Percentiles rank a stretch among this genome's conserved stretches.
Conservation (phyloP, 2,329 filamentous ascomycete species). For the Trichoderma asperellum region DNA sequence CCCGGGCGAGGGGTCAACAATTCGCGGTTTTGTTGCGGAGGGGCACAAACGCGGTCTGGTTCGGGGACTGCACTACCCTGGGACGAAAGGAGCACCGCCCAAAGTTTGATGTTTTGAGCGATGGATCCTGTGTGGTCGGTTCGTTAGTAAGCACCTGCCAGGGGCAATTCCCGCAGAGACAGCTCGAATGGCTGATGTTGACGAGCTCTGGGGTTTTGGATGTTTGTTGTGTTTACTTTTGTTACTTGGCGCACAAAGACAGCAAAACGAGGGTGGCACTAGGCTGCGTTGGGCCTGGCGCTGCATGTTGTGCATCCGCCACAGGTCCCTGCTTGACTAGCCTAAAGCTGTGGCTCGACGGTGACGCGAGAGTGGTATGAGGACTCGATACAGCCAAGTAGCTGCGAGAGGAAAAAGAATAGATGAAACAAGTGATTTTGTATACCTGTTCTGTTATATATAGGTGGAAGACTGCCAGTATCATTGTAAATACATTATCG, state of each 20-base stretch:
- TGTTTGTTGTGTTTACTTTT: slow-evolving; percentile 30
- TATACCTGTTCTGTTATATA: not conserved
- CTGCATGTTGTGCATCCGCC: not conserved
- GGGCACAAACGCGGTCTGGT: slow-evolving; percentile 27
- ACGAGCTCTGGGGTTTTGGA: slow-evolving; percentile 4
- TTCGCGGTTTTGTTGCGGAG: slow-evolving; percentile 25
- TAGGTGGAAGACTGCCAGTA: not conserved
- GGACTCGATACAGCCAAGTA: not conserved
- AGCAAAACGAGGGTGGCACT: not conserved
- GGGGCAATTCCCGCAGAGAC: slow-evolving; percentile 9
- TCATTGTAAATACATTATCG: not conserved
- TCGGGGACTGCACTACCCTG: not conserved
- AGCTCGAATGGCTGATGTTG: slow-evolving; percentile 21
- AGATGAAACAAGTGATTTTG: no score
- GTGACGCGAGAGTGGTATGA: not conserved
- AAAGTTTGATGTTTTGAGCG: not conserved
- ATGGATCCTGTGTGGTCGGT: not conserved
- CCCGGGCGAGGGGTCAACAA: slow-evolving; percentile 27
- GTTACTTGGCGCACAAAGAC: not conserved
- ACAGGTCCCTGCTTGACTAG: not conserved
- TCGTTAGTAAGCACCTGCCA: slow-evolving; percentile 16
- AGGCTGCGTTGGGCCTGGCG: slow-evolving; percentile 19
- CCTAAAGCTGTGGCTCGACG: not conserved
- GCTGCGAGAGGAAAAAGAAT: not conserved
- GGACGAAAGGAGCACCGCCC: not conserved